Conservation (phyloP, 2,329 filamentous ascomycete species). For the Fusarium succisae region DNA sequence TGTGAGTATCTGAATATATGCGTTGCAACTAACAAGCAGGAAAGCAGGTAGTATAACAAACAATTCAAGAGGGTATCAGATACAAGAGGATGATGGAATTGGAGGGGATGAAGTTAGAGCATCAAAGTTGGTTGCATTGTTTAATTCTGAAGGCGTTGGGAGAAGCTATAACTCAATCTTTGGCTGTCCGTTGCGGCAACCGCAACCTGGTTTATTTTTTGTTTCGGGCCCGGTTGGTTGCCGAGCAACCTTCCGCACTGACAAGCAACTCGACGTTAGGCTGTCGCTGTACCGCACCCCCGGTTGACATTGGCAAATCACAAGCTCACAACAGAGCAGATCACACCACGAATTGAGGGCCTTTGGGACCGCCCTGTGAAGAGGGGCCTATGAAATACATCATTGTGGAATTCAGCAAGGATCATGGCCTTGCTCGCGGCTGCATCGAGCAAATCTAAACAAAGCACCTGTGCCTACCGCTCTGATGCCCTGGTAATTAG, state of each 20-base stretch:
- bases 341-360: constrained; percentile 39
- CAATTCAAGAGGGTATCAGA: constrained; percentile 1
- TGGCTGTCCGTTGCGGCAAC: constrained; percentile 18
- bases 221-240: constrained; percentile 38
- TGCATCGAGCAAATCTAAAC: constrained; percentile 18
- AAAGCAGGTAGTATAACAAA: constrained; percentile 27
- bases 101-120: constrained; percentile 27
- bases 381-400: constrained; percentile 32
- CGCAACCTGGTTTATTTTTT: constrained; percentile 40
- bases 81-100: constrained; percentile 8
- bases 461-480: not conserved
- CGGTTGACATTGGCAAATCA: constrained; percentile 33
- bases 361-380: constrained; percentile 4
- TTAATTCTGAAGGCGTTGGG: constrained; percentile 29
- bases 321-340: constrained; percentile 35
- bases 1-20: constrained; percentile 5
- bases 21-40: constrained; percentile 26
- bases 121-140: constrained; percentile 36
- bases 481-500: not conserved
- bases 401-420: constrained; percentile 28
- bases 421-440: constrained; percentile 28
- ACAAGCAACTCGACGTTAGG: constrained; percentile 24
- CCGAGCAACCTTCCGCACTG: constrained; percentile 35
- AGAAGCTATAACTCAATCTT: constrained; percentile 27
- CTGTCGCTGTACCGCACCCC: constrained; percentile 20